Percentiles rank a stretch among this genome's conserved stretches.
Evolutionary conservation across 108 stramenopile species (phyloP).

Genomic region (Fragilaria crotonensis): DNA sequence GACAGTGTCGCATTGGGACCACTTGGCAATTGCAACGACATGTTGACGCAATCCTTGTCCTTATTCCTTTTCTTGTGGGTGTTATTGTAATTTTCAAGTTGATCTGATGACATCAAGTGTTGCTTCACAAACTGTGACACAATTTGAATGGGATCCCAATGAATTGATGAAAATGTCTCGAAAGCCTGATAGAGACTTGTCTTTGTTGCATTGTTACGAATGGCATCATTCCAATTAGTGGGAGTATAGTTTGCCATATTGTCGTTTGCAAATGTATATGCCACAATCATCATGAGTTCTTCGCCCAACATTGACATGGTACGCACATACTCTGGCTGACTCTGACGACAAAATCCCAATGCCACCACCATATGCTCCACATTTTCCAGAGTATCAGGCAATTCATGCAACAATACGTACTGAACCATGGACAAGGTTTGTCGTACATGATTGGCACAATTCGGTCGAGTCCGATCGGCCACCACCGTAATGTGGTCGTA

Average conservation of each 20-base stretch:
- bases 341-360: conserved; percentile 36
- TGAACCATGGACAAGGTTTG: conserved; percentile 23
- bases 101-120: background rate
- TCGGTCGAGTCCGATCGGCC: conserved; percentile 42
- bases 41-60: conserved; percentile 46
- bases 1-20: conserved; percentile 51
- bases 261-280: conserved; percentile 78
- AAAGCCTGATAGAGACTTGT: conserved; percentile 50
- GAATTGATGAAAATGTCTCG: conserved; percentile 23
- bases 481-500: conserved; percentile 59
- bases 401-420: conserved; percentile 12
- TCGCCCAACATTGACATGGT: conserved; percentile 28
- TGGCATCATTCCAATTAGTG: too few species aligned
- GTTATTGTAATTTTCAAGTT: too few species aligned
- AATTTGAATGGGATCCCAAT: conserved; percentile 15
- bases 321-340: conserved; percentile 45
- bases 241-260: conserved; percentile 85
- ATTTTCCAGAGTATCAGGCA: conserved; percentile 15
- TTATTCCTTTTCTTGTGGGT: background rate
- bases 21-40: conserved; percentile 47
- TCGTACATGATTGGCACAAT: conserved; percentile 45
- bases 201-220: too few species aligned
- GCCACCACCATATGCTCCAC: background rate
- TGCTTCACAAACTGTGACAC: conserved; percentile 18
- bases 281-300: conserved; percentile 75